Base-by-base conservation (phyloP, 1,284 basidiomycete genomes). In the Microbotryum silenes-acaulis region DNA sequence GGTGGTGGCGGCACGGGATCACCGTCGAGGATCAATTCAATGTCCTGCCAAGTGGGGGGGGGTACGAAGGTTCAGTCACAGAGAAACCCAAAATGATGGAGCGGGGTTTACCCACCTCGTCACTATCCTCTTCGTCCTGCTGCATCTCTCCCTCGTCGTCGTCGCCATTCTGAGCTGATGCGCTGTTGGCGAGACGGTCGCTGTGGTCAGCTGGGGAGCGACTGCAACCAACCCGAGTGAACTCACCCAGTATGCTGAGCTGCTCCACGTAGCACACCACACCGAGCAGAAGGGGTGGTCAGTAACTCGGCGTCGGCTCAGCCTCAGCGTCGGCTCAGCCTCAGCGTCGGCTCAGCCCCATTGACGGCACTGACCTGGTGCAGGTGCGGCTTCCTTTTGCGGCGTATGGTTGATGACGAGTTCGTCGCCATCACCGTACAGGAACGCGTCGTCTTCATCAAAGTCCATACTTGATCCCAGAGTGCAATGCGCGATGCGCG, bases 21-120 rank as follows among this genome's bases (percentile, higher is more conserved):
- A 16, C 61, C 61, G 58, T 72, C 71, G 59, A 72, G 66, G 56
- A 72, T 71, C 52, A 71, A 70, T 56, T 72, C 69, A 47, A 72
- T 59, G 54, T 72, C 71, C 67, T 72, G 64, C 18, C 18, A 9
- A 9, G 10, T 21, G 18, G 6, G 16, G 27, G 27, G 6, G 3
- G 20, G 16, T 14, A 2, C 7, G 3, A 9, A 3, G 20, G 25
- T 55, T 61, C 33, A 61, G 56, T 21, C 25, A 8, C 9, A 6
- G n/a, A 2, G n/a, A 47, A 18, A n/a, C 6, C 8, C 2, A n/a
- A 2, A n/a, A 2, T 3, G 27, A 50, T 21, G 20, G 20, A 20
- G 33, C 25, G 6, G 18, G 0, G 2, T 12, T 29, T 20, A 58
- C 71, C 44, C 56, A 67, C 71, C 46, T 71, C 70, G 42, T 72